phyloP scores from a whole-genome alignment of 2,329 filamentous ascomycete genomes.

The Penicillium sp. region DNA sequence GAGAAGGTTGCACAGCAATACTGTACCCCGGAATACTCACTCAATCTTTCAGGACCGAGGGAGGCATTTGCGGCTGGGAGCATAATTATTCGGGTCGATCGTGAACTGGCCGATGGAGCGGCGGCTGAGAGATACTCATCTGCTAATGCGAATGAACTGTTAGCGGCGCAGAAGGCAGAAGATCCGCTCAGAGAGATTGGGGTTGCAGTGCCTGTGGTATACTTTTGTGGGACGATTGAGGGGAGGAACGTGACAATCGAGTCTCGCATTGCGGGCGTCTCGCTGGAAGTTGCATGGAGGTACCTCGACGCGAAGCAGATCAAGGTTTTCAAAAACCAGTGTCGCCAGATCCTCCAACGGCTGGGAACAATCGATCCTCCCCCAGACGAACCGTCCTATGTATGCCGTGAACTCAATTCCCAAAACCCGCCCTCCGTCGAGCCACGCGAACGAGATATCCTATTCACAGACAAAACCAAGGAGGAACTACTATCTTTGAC shows the following conservation, averaged over 20 bases:
- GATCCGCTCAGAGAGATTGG: constrained; percentile 32
- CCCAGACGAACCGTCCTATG: constrained; percentile 32
- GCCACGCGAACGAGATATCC: constrained; percentile 31
- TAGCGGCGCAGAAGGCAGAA: constrained; percentile 35
- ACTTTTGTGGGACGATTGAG: constrained; percentile 38
- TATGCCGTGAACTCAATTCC: constrained; percentile 33
- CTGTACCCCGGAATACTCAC: constrained; percentile 32
- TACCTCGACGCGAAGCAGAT: constrained; percentile 36
- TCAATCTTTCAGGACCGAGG: constrained; percentile 30
- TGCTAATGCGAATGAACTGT: constrained; percentile 39
- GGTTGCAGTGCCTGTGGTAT: constrained; percentile 35
- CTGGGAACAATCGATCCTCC: constrained; percentile 27
- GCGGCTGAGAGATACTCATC: constrained; percentile 32
- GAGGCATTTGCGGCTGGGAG: constrained; percentile 37
- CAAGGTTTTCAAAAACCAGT: constrained; percentile 35
- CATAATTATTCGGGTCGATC: constrained; percentile 38
- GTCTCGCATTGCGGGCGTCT: constrained; percentile 40
- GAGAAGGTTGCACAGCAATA: constrained; percentile 31
- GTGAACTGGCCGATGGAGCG: constrained; percentile 23
- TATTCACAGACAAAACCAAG: constrained; percentile 29
- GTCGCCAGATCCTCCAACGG: constrained; percentile 33
- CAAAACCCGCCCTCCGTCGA: constrained; percentile 23
- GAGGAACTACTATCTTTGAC: constrained; percentile 31
- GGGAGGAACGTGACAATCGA: constrained; percentile 41
- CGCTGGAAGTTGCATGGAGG: constrained; percentile 39